These are phyloP conservation scores for Euclidium syriacum DNA, from an alignment of 345 rosid species.

Conservation along the genomic window DNA sequence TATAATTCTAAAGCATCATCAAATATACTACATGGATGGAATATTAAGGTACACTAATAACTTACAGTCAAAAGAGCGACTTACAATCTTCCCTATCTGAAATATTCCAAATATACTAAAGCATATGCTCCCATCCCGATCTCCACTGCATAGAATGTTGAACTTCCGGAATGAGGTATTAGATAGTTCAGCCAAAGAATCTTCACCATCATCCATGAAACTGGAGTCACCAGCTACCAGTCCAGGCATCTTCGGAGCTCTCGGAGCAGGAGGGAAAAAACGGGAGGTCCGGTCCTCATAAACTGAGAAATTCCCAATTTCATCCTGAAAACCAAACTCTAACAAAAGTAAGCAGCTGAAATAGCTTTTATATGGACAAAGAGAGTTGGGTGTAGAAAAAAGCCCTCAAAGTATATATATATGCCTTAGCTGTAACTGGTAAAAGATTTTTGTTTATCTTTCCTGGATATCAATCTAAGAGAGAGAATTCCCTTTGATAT, in stretches of 20 bases:
- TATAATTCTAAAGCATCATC: neutral
- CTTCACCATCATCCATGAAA: constrained; percentile 77
- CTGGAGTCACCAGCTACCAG: constrained; percentile 75
- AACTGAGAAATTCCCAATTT: constrained; percentile 32
- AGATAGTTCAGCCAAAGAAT: constrained; percentile 74
- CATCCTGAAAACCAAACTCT: constrained; percentile 40
- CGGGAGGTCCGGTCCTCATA: constrained; percentile 85
- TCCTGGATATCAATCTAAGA: neutral
- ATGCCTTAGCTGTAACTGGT: neutral
- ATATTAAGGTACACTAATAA: neutral
- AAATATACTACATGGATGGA: neutral
- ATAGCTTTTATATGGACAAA: neutral
- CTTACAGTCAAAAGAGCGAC: constrained; percentile 25
- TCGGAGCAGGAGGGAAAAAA: constrained; percentile 90
- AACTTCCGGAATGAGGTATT: constrained; percentile 71
- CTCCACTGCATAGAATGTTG: constrained; percentile 85
- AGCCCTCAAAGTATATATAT: neutral
- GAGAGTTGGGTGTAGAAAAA: neutral
- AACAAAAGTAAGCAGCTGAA: neutral
- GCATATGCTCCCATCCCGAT: constrained; percentile 77
- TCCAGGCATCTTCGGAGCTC: constrained; percentile 75
- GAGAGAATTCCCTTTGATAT: neutral
- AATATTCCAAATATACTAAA: constrained; percentile 91
- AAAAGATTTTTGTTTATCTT: neutral
- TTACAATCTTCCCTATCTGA: constrained; percentile 86